phyloP scores from a whole-genome alignment of 768 basidiomycete species.

The Sarcomyxa edulis region DNA sequence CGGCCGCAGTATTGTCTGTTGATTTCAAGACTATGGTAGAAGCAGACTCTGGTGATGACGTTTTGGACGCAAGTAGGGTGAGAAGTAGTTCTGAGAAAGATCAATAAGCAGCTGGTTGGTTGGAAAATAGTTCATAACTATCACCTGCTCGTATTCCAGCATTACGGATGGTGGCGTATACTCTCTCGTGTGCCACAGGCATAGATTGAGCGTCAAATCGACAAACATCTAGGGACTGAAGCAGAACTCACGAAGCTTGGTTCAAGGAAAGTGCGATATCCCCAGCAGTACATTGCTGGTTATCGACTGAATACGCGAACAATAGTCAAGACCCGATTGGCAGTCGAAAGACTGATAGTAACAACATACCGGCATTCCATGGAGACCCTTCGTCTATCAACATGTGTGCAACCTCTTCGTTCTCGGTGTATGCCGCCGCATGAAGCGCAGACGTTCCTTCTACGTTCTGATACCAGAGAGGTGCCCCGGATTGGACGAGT shows the following conservation, averaged over 20 bases:
- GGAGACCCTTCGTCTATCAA: constrained; percentile 80
- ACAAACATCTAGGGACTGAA: no score
- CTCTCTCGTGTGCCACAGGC: no score
- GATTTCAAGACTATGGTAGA: constrained; percentile 38
- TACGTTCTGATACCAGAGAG: constrained; percentile 85
- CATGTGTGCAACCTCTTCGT: constrained; percentile 53
- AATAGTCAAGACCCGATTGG: neutral
- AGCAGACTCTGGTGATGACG: constrained; percentile 24
- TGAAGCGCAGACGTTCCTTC: constrained; percentile 84
- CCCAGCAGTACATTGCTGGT: constrained; percentile 76
- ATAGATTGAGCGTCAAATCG: no score
- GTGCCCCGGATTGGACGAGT: constrained; percentile 63
- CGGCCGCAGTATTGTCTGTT: constrained; percentile 51
- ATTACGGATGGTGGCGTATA: constrained; percentile 80
- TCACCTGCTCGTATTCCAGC: constrained; percentile 89
- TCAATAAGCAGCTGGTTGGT: constrained; percentile 1
- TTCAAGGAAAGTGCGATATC: constrained; percentile 90
- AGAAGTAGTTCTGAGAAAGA: constrained; percentile 61
- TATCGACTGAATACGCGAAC: constrained; percentile 51
- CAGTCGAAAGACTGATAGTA: neutral
- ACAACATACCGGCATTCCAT: constrained; percentile 77
- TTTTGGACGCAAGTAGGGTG: constrained; percentile 48
- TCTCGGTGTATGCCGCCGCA: constrained; percentile 75
- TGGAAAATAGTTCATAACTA: constrained; percentile 7
- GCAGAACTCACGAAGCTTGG: no score